phyloP scores from a whole-genome alignment of 306 rosid genomes.

The Quercus robur region DNA sequence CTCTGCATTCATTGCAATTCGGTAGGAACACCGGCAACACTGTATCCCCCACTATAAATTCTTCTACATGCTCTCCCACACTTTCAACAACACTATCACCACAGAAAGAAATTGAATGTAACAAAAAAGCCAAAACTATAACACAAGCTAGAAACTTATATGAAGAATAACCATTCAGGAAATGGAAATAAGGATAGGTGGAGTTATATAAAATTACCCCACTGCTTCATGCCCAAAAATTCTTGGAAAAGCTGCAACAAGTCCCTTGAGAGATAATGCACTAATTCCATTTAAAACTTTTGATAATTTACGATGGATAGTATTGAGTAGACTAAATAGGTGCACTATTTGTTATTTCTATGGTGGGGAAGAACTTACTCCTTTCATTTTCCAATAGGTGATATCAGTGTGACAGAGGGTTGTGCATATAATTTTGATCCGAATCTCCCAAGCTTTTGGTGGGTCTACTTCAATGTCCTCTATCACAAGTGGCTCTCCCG shows the following conservation, averaged over 20 bases:
- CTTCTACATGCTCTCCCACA: constrained; percentile 59
- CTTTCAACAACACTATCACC: constrained; percentile 50
- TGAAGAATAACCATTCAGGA: no score
- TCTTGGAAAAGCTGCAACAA: constrained; percentile 18
- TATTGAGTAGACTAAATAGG: no score
- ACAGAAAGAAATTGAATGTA: background rate
- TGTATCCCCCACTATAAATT: constrained; percentile 45
- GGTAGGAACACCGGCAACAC: constrained; percentile 58
- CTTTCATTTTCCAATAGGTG: constrained; percentile 44
- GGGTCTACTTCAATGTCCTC: constrained; percentile 65
- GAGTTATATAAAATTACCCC: constrained; percentile 32
- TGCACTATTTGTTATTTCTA: no score
- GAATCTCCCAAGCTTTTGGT: constrained; percentile 55
- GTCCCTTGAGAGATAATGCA: constrained; percentile 8
- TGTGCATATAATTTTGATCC: constrained; percentile 54
- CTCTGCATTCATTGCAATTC: constrained; percentile 55
- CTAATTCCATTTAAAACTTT: background rate
- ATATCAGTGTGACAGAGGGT: constrained; percentile 59
- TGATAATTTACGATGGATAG: background rate
- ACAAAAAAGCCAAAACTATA: background rate
- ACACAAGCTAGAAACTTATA: background rate
- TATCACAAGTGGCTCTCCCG: constrained; percentile 47
- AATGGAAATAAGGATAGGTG: background rate
- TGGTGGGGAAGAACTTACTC: constrained; percentile 17
- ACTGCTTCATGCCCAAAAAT: constrained; percentile 66